Evolutionary conservation across 305 asterid genomes (phyloP), one percentile per base, ranked within the genome.

Genomic region (Lippia alba): DNA sequence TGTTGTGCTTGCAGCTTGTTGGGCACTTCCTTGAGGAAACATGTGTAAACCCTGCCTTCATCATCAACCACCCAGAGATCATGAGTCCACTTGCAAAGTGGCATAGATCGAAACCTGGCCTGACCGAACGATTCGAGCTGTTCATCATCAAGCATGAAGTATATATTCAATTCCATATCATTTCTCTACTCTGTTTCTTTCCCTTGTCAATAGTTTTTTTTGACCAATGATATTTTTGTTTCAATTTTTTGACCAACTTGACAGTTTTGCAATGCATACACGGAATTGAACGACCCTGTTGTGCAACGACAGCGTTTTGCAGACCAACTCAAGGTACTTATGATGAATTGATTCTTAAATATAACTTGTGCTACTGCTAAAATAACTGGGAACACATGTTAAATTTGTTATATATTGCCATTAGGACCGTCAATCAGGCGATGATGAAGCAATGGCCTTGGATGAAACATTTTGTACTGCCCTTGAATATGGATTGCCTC

Each of bases 51-150:
- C 97, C 99, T 36, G 24, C 96, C 36, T 91, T 90, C 76, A 88
- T 91, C 56, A 91, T 90, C 80, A 91, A 94, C 81, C 97, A 94
- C 80, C 99, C 99, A 4, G 97, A 94, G 81, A 87, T 91, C 70
- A 91, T 91, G 97, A 86, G 97, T 70, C 99, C 99, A 14, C 76
- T 88, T 66, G 99, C 99, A 6, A 94, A 94, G 83, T 88, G 97
- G 97, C 97, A 94, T 73, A 81, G 96, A 75, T 85, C 96, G 11
- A 87, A 78, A 66, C 91, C 90, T 4, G 89, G 94, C 78, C 74
- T 90, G 66, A 94, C 99, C 2, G 99, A 91, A 79, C 78, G 97
- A 32, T 91, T 94, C 67, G 99, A 94, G 86, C 59, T 91, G 84
- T 91, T 94, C 80, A 72, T 91, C 79, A 94, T 90, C 91, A 94